Conservation (phyloP, 305 asterid species). For the Rubia balearica region DNA sequence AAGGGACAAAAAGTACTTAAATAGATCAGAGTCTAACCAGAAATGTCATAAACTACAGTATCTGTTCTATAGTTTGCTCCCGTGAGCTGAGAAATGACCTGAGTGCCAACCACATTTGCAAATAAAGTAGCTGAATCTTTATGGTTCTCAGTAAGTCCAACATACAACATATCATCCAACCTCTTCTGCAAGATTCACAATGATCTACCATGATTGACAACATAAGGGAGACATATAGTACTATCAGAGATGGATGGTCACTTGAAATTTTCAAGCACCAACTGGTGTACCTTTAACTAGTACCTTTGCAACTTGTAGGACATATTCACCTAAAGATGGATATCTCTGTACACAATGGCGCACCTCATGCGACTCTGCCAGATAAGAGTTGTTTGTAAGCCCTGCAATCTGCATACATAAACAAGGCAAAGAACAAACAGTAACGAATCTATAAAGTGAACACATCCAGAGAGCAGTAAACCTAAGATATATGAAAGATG, state of each 20-base stretch:
- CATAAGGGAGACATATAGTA: constrained; percentile 18
- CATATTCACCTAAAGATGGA: constrained; percentile 68
- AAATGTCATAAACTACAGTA: constrained; percentile 25
- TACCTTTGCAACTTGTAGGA: constrained; percentile 96
- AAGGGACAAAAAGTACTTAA: not conserved
- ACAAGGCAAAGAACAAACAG: constrained; percentile 1
- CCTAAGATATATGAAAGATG: not conserved
- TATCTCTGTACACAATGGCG: constrained; percentile 77
- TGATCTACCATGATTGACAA: constrained; percentile 33
- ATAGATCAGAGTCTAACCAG: constrained; percentile 38
- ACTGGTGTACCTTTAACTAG: constrained; percentile 17
- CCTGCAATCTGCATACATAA: constrained; percentile 65
- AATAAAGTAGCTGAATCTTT: constrained; percentile 85
- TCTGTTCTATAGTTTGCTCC: constrained; percentile 25
- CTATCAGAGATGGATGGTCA: constrained; percentile 5
- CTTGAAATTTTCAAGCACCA: not conserved
- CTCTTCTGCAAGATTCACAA: constrained; percentile 68
- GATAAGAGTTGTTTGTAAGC: constrained; percentile 84
- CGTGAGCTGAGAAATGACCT: constrained; percentile 71
- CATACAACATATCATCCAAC: constrained; percentile 77
- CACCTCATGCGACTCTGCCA: constrained; percentile 68
- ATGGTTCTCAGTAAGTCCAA: constrained; percentile 92
- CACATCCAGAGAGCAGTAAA: not conserved
- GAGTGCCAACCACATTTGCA: constrained; percentile 89
- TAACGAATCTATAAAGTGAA: not conserved